Evolutionary conservation across 192 early-diverging fungal genomes (phyloP), one percentile per base, ranked within the genome.

Genomic region (Coemansia sp.): DNA sequence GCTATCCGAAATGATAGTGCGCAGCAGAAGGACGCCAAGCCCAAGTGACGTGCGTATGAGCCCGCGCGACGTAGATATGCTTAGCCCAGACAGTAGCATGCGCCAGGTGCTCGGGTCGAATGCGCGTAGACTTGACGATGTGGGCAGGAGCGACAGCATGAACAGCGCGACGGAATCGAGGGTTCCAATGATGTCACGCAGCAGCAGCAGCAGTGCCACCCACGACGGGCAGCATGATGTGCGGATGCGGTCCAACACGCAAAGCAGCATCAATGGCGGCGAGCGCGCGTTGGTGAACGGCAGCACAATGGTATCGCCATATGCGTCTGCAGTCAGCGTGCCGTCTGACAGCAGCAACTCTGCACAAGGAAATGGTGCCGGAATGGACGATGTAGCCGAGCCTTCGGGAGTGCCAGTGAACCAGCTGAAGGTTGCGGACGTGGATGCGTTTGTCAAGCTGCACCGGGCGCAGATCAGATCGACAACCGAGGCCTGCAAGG

Each of bases 391-490:
- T 13, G 40, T 56, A 15, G 38, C 38, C 5, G 60, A 65, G 33
- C 7, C 23, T 19, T 35, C 50, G 62, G 67, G 58, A 32, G 59
- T 33, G 20, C 48, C 61, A 14, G 59, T 66, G 35, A 71, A 55
- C 55, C 70, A 65, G 40, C 61, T 78, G 43, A 23, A 61, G 23
- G 65, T 85, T 40, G 59, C 61, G 11, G 83, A 79, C 3, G 88
- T 91, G 41, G 81, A 89, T 5, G 60, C 77, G 19, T 86, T 91
- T 69, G 81, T 89, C 8, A 84, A 71, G 9, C 75, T 83, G 49
- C 90, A 91, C 56, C 85, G 88, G n/a, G 74, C 83, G 10, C 81
- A 91, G 59, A 82, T 91, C 32, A 83, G 87, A 32, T 83, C 86
- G 25, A 84, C 78, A 2, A 83, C 76, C 10, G 88, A 89, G 61